Base-by-base conservation (phyloP, 345 rosid genomes). In the Citrus inodora region DNA sequence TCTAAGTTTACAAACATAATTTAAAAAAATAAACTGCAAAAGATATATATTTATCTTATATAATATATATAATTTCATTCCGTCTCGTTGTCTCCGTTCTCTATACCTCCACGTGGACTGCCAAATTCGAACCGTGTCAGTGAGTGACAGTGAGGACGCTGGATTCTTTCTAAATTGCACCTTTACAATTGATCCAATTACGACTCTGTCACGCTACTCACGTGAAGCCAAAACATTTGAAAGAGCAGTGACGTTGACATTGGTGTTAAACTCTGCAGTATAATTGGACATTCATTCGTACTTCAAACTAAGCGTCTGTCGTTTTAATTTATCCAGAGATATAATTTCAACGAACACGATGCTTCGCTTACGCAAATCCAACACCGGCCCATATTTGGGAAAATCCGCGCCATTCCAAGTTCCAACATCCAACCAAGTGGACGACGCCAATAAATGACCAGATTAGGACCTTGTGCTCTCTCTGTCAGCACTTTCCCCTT, bases 231-330 rank as follows among this genome's bases (percentile, higher is more conserved):
- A 46, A 70, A 24, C 16, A 17, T 51, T 2, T 7, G 22, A 25
- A 17, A 2, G 6, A 1, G 8, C 35, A 35, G 0, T 9, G n/a
- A 8, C 25, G 21, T 1, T n/a, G 71, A 38, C 19, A 6, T 9
- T 24, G 0, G 10, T 1, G 14, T 2, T 0, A 40, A 22, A 40
- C 19, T 25, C 19, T 24, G 9, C 21, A 42, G 8, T 5, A 5
- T 24, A 11, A 25, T 69, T 69, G 58, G 72, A n/a, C 10, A 5
- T 37, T 25, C 56, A 0, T 69, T 0, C 21, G 24, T 6, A 24
- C 16, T 14, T 22, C 8, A 27, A 24, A 6, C 30, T 5, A 21
- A 38, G 1, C 0, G 0, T 0, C 17, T 7, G 68, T 30, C 11
- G 40, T 17, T 32, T 0, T 64, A 64, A 5, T 22, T 64, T 64